phyloP scores from a whole-genome alignment of 2,329 filamentous ascomycete species.

The Beauveria sp. region DNA sequence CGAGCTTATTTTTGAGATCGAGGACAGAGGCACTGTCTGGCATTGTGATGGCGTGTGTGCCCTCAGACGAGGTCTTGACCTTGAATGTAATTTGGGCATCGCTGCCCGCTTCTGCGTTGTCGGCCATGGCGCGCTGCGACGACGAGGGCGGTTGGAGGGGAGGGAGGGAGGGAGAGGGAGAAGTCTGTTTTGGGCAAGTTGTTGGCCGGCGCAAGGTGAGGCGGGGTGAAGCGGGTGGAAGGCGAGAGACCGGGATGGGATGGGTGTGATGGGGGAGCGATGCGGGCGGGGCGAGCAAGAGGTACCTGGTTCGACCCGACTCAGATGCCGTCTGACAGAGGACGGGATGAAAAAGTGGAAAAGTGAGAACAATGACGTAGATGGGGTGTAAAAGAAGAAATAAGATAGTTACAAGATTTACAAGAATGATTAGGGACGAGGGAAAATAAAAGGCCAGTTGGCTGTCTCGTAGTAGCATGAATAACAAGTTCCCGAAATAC shows the following conservation, averaged over 20 bases:
- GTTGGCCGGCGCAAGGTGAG: constrained; percentile 9
- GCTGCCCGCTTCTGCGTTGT: constrained; percentile 50
- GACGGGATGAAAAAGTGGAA: no score
- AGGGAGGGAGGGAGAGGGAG: background rate
- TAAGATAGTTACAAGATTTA: no score
- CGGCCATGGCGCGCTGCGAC: constrained; percentile 47
- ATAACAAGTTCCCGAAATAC: no score
- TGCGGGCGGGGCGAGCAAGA: background rate
- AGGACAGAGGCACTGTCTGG: constrained; percentile 66
- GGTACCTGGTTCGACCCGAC: background rate
- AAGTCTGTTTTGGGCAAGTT: constrained; percentile 1
- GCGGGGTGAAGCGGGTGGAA: constrained; percentile 1
- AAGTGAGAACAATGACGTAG: no score
- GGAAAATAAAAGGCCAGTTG: no score
- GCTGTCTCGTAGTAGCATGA: no score
- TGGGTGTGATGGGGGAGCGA: background rate
- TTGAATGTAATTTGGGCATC: constrained; percentile 87
- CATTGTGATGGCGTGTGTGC: constrained; percentile 76
- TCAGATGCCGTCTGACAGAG: no score
- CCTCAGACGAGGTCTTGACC: constrained; percentile 92
- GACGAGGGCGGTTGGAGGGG: background rate
- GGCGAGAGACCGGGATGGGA: background rate
- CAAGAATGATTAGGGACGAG: no score
- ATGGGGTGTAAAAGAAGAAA: no score
- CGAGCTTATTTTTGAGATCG: constrained; percentile 85